Percentiles rank a stretch among this genome's conserved stretches.
These are phyloP conservation scores for Herpotrichia juniperi DNA, from an alignment of 2,329 filamentous ascomycete species.

Conservation along the genomic window DNA sequence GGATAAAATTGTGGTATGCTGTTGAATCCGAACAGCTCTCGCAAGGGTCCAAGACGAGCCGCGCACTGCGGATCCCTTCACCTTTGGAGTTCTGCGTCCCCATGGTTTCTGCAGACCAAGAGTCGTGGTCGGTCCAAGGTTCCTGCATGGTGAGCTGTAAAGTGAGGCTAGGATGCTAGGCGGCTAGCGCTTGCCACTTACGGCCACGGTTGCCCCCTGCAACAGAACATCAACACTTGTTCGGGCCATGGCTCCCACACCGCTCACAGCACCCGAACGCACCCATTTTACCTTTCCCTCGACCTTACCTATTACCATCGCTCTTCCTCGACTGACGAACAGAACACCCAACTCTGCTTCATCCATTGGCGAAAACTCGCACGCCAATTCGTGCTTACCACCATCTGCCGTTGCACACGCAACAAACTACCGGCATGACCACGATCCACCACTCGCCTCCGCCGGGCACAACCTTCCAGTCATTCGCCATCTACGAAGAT, in stretches of 20 bases:
- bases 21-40: constrained; percentile 6
- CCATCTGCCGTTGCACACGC: constrained; percentile 19
- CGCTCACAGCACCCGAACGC: not conserved
- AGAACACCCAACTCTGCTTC: not conserved
- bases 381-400: not conserved
- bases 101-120: not conserved
- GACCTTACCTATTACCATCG: too few species aligned
- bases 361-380: too few species aligned
- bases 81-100: not conserved
- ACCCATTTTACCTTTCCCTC: not conserved
- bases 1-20: not conserved
- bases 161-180: not conserved
- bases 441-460: constrained; percentile 38
- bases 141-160: constrained; percentile 2
- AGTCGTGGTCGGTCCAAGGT: not conserved
- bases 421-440: constrained; percentile 31
- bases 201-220: constrained; percentile 5
- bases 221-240: not conserved
- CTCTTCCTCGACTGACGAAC: too few species aligned
- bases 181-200: not conserved
- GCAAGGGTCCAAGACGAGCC: constrained; percentile 6
- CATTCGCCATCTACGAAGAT: constrained; percentile 43
- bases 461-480: constrained; percentile 27
- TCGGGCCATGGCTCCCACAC: not conserved
- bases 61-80: constrained; percentile 1